These are phyloP conservation scores for Aspergillus sp. DNA, from an alignment of 2,329 filamentous ascomycete species.

Conservation along the genomic window DNA sequence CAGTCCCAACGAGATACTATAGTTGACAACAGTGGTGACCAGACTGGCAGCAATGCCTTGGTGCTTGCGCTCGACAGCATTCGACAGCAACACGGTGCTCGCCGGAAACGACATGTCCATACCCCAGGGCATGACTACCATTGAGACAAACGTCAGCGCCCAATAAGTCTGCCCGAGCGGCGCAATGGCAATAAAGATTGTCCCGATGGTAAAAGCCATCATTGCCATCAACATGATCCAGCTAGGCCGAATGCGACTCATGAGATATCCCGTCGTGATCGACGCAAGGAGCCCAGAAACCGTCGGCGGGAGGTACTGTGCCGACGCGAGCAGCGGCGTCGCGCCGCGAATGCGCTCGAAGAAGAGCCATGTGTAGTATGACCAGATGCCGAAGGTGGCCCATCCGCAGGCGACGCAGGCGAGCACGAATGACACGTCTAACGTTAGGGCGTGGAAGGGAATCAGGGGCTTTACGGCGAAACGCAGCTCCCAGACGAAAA, in stretches of 20 bases:
- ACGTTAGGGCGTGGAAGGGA: conserved; percentile 45
- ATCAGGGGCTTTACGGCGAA: conserved; percentile 54
- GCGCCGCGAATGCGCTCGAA: conserved; percentile 22
- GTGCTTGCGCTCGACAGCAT: conserved; percentile 46
- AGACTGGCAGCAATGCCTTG: conserved; percentile 56
- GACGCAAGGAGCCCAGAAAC: conserved; percentile 30
- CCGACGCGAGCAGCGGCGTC: conserved; percentile 27
- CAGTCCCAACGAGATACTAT: conserved; percentile 63
- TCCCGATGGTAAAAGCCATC: conserved; percentile 42
- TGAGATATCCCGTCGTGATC: conserved; percentile 24
- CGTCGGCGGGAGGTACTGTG: conserved; percentile 28
- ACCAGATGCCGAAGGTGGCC: conserved; percentile 41
- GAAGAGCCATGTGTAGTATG: conserved; percentile 40
- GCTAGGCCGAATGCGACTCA: conserved; percentile 11
- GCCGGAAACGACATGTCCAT: conserved; percentile 68
- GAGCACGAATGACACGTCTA: conserved; percentile 33
- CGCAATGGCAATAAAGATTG: conserved; percentile 42
- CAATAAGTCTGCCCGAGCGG: conserved; percentile 61
- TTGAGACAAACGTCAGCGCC: conserved; percentile 59
- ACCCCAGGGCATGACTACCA: conserved; percentile 59
- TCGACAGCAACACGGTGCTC: conserved; percentile 58
- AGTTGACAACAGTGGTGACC: conserved; percentile 66
- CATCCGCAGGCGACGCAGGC: conserved; percentile 42
- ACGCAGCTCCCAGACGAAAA: conserved; percentile 51
- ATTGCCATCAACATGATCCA: conserved; percentile 26